Percentiles rank a stretch among this genome's conserved stretches.
Evolutionary conservation across 768 basidiomycete species (phyloP).

Genomic region (Trametes cingulata): DNA sequence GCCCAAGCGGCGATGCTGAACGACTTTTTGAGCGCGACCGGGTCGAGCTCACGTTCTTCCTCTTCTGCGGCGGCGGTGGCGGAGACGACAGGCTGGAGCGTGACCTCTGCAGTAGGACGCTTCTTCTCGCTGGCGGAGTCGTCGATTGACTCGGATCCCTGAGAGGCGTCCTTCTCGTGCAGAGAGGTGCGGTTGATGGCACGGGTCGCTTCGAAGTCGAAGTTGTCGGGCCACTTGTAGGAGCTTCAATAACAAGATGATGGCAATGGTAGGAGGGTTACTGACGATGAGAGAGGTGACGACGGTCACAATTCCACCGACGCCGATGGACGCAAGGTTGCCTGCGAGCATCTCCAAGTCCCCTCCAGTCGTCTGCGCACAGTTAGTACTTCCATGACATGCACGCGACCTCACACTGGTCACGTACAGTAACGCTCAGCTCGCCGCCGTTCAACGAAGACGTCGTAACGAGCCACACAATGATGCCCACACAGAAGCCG

Average conservation of each 20-base stretch:
- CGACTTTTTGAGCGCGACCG: conserved; percentile 63
- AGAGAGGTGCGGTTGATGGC: conserved; percentile 59
- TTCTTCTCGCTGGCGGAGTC: conserved; percentile 44
- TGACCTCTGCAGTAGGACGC: conserved; percentile 22
- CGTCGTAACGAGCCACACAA: conserved; percentile 87
- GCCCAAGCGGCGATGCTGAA: conserved; percentile 82
- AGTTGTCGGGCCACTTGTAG: conserved; percentile 76
- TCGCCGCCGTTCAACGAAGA: conserved; percentile 64
- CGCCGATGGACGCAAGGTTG: conserved; percentile 81
- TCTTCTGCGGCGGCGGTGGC: conserved; percentile 33
- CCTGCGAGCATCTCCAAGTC: conserved; percentile 83
- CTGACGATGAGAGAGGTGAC: conserved; percentile 63
- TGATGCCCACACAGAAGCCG: conserved; percentile 70
- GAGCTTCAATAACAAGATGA: background rate
- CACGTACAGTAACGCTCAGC: conserved; percentile 67
- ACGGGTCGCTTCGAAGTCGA: conserved; percentile 78
- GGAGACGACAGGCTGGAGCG: conserved; percentile 36
- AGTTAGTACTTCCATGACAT: background rate
- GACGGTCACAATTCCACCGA: conserved; percentile 77
- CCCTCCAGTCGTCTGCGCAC: conserved; percentile 31
- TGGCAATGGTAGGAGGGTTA: background rate
- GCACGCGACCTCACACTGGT: background rate
- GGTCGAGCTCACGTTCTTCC: conserved; percentile 62
- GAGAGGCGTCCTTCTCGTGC: conserved; percentile 21
- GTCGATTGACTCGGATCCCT: conserved; percentile 25